phyloP scores from a whole-genome alignment of 2,329 filamentous ascomycete species.

The Nigrograna mackinnonii region DNA sequence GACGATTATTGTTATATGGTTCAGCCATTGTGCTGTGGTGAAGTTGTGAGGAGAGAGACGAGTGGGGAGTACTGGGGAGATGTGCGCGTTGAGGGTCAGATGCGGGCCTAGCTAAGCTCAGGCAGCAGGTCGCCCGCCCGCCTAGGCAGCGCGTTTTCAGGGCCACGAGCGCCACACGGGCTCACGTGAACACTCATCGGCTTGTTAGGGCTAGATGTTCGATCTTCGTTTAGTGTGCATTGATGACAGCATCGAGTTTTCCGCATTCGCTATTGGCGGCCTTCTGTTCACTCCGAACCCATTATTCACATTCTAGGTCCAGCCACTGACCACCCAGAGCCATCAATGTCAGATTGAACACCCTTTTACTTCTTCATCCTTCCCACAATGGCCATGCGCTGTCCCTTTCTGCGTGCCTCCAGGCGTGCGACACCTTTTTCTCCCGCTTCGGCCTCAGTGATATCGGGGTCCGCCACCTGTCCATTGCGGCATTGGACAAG shows the following conservation, averaged over 20 bases:
- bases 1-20: conserved; percentile 27
- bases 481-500: conserved; percentile 34
- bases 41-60: not conserved
- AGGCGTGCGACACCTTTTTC: conserved; percentile 36
- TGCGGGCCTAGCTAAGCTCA: too few relatives aligned
- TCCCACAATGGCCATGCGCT: conserved; percentile 46
- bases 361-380: conserved; percentile 29
- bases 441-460: conserved; percentile 17
- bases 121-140: too few relatives aligned
- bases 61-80: not conserved
- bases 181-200: too few relatives aligned
- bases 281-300: conserved; percentile 16
- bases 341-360: conserved; percentile 8
- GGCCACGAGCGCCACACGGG: not conserved
- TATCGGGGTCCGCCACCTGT: too few relatives aligned
- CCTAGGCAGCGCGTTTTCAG: too few relatives aligned
- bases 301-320: conserved; percentile 26
- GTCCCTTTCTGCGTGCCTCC: conserved; percentile 34
- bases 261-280: conserved; percentile 24
- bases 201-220: too few relatives aligned
- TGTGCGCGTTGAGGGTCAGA: not conserved
- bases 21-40: conserved; percentile 30
- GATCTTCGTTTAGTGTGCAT: not conserved
- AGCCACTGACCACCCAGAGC: conserved; percentile 8
- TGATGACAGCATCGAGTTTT: conserved; percentile 1